Evolutionary conservation across 164 flowering plant species (phyloP), one percentile per base, ranked within the genome.

Genomic region (Euptelea pleiosperma): DNA sequence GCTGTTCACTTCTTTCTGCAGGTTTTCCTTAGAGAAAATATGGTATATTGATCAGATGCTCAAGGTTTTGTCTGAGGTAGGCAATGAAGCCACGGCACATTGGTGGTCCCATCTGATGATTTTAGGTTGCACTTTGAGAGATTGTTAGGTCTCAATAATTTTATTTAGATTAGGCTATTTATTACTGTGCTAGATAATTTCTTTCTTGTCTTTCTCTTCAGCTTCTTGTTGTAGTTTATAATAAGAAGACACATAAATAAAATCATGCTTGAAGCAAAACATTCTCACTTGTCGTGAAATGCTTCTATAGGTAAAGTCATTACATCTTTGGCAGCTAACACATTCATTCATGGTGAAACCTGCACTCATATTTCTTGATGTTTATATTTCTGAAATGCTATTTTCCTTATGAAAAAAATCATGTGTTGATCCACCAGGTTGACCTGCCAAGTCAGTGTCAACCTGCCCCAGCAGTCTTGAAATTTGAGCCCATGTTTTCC

Each of bases 1-100:
- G 31, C 0, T 24, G 12, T 54, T 54, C 37, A 15, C 28, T 50
- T 52, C 5, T 30, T 52, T 62, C 30, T 28, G 21, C 71, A 94
- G 99, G 90, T 87, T 85, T 79, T 85, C 96, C 35, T 80, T 86
- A 2, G 93, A 91, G 65, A 94, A 94, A 70, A 75, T 78, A 29
- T 93, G 98, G 98, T 93, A 87, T 75, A 86, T 90, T 68, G 94
- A 93, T 75, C 96, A 93, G 77, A 86, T 93, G 94, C 86, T 93
- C 54, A 86, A 86, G 83, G 96, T 93, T 74, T 87, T 93, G 35
- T 80, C 85, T 65, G 93, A 87, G 98, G 98, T 92, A 85, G 42
- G 63, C 61, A 41, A 36, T 52, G 19, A 21, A 19, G 45, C 22
- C 19, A 43, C 45, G 52, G 29, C 19, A 54, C n/a, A n/a, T n/a